Percentiles rank a stretch among this genome's conserved stretches.
Conservation (phyloP, 208 protist species). For the Trypanosoma lewisi region DNA sequence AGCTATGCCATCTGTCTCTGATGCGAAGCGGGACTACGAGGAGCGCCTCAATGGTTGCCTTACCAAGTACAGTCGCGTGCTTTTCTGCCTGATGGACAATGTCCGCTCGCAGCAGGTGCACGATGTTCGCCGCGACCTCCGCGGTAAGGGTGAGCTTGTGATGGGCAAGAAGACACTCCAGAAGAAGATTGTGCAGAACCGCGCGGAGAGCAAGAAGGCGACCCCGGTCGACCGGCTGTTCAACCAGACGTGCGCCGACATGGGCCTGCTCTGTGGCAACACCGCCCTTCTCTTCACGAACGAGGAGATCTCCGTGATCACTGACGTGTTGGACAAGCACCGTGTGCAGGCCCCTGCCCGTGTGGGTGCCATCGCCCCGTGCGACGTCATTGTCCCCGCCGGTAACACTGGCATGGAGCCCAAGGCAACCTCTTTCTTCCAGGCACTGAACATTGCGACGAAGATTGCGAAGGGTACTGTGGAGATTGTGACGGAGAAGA, state of each 20-base stretch:
- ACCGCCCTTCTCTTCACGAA: slow-evolving; percentile 98
- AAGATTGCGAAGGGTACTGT: slow-evolving; percentile 99
- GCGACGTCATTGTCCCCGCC: slow-evolving; percentile 95
- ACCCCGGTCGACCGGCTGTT: slow-evolving; percentile 57
- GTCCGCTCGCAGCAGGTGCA: slow-evolving; percentile 98
- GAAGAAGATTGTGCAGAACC: slow-evolving; percentile 91
- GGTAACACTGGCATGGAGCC: slow-evolving; percentile 98
- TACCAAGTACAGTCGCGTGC: slow-evolving; percentile 93
- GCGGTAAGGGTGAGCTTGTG: slow-evolving; percentile 94
- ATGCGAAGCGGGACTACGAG: slow-evolving; percentile 88
- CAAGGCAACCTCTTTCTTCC: slow-evolving; percentile 98
- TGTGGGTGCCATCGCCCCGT: slow-evolving; percentile 96
- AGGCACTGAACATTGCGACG: slow-evolving; percentile 98
- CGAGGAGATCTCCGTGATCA: slow-evolving; percentile 90
- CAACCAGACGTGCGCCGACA: slow-evolving; percentile 48
- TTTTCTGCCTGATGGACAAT: slow-evolving; percentile 97
- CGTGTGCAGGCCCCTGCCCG: slow-evolving; percentile 95
- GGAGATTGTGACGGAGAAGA: slow-evolving; percentile 97
- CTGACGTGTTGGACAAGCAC: slow-evolving; percentile 76
- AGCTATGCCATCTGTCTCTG: slow-evolving; percentile 58
- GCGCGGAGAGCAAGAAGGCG: slow-evolving; percentile 49
- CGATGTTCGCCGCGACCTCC: slow-evolving; percentile 93
- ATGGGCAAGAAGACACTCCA: slow-evolving; percentile 99
- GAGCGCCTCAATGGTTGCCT: slow-evolving; percentile 90
- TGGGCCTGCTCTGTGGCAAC: slow-evolving; percentile 92